Evolutionary conservation across 805 yeast species (phyloP).

Genomic region (Candida tallmaniae): DNA sequence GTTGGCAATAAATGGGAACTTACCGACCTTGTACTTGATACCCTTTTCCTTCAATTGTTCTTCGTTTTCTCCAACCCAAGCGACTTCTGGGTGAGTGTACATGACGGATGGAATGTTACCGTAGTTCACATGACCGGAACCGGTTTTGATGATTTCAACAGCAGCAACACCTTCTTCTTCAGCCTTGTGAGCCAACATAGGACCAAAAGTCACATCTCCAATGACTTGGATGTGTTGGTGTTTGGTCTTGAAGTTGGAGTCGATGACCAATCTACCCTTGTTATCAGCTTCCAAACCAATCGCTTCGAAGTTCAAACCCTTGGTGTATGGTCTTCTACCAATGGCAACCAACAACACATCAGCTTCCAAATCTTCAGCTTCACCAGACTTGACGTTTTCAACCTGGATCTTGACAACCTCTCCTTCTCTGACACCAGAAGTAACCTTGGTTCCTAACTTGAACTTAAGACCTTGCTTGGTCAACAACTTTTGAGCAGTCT

Average conservation of each 20-base stretch:
- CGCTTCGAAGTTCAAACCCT: conserved; percentile 83
- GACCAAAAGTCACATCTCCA: conserved; percentile 98
- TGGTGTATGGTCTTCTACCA: conserved; percentile 97
- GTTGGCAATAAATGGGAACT: conserved; percentile 98
- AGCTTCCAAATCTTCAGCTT: conserved; percentile 73
- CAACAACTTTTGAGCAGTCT: conserved; percentile 81
- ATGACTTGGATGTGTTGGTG: conserved; percentile 91
- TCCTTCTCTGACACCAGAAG: conserved; percentile 82
- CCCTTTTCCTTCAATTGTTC: conserved; percentile 92
- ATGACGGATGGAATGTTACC: conserved; percentile 96
- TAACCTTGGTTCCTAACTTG: conserved; percentile 88
- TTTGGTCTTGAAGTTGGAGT: conserved; percentile 88
- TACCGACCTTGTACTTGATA: conserved; percentile 87
- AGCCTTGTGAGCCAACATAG: conserved; percentile 99
- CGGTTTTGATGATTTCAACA: conserved; percentile 86
- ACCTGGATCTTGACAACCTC: conserved; percentile 82
- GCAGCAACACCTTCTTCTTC: conserved; percentile 99
- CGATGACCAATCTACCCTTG: conserved; percentile 91
- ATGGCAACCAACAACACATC: conserved; percentile 95
- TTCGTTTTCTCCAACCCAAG: conserved; percentile 98
- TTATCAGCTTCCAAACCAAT: conserved; percentile 88
- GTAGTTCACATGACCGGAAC: conserved; percentile 97
- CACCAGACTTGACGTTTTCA: conserved; percentile 85
- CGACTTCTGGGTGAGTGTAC: conserved; percentile 99
- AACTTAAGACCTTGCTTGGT: conserved; percentile 94